Base-by-base conservation (phyloP, 306 rosid species). In the Carpinus viminea region DNA sequence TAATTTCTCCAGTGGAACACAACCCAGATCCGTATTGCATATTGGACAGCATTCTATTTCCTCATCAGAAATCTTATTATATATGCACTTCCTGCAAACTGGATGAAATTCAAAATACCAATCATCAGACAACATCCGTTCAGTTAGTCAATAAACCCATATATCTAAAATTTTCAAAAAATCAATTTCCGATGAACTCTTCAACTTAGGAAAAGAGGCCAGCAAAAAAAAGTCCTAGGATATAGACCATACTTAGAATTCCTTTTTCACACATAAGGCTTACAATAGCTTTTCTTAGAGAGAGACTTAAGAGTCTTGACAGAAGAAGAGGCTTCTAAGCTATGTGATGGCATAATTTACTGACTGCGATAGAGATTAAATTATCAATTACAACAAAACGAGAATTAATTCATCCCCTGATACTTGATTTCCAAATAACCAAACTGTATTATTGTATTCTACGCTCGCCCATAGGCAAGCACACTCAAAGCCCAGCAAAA, bases 71-170 rank as follows among this genome's bases (percentile, higher is more conserved):
- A 94, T 80, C 88, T 88, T 88, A 24, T 76, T 83, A 74, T 83
- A 77, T 55, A 94, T 91, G 81, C 98, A 94, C 81, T 87, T 90
- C 91, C 93, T 92, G 97, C 97, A 94, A 85, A 94, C 98, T 94
- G 87, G 65, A 82, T 26, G 73, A 81, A 78, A 47, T 83, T 31
- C 75, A 51, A 56, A 72, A 12, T 61, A 57, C 18, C 53, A 74
- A 20, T 62, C 57, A 62, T 85, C 52, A 81, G 54, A 78, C 61
- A 59, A 50, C 50, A 68, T 26, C 17, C 20, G 28, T 24, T 80
- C 76, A 50, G 41, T 21, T 34, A 57, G 48, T 51, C 53, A 74
- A 56, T 24, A 68, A 20, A 78, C 70, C 17, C 21, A 83, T 26
- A n/a, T 21, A n/a, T 12, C 21, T n/a, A 66, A 70, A 65, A 41